Conservation (phyloP, 2,329 filamentous ascomycete genomes). For the Epichloe uncinata region DNA sequence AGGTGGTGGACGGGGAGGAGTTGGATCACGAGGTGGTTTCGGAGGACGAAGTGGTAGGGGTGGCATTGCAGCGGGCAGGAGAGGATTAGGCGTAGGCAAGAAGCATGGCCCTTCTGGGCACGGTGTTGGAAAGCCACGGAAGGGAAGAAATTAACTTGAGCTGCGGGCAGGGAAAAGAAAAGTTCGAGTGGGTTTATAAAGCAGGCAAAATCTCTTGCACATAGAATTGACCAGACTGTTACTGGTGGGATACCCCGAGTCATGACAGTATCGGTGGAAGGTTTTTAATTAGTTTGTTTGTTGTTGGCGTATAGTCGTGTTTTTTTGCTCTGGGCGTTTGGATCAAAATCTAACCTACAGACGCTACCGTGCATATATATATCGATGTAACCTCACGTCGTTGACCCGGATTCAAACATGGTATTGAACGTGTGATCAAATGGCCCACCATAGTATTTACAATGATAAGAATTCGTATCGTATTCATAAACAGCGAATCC, state of each 20-base stretch:
- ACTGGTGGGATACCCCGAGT: not conserved
- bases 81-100: slow-evolving; percentile 38
- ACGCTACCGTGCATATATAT: not conserved
- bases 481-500: not conserved
- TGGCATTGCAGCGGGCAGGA: slow-evolving; percentile 31
- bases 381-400: not conserved
- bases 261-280: not conserved
- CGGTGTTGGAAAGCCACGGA: slow-evolving; percentile 29
- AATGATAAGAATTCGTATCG: not conserved
- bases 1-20: slow-evolving; percentile 18
- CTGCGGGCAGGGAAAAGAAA: not conserved
- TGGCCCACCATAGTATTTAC: not conserved
- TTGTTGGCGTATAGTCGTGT: not conserved
- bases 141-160: slow-evolving; percentile 9
- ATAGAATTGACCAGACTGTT: not conserved
- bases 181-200: not conserved
- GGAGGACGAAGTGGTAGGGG: slow-evolving; percentile 32
- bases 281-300: not conserved
- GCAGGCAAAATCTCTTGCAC: not conserved
- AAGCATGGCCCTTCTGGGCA: slow-evolving; percentile 25
- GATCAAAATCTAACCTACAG: too few species aligned
- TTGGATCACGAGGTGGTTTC: slow-evolving; percentile 16
- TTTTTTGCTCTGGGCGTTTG: too few species aligned
- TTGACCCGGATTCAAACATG: not conserved
- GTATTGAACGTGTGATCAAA: not conserved